Evolutionary conservation across 192 early-diverging fungal genomes (phyloP).

Genomic region (Allomyces javanicus): DNA sequence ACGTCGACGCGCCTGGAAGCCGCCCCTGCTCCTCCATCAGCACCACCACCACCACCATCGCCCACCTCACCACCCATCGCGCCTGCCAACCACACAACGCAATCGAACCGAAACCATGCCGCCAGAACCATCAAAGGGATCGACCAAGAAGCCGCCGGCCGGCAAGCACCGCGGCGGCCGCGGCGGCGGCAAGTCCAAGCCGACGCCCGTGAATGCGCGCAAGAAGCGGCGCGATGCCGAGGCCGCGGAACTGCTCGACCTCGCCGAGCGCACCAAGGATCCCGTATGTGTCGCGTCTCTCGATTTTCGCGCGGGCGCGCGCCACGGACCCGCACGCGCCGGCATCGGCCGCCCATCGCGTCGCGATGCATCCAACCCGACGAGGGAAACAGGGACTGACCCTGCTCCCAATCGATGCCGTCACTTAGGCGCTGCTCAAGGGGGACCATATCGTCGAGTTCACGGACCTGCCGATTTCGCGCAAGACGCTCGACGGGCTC

Average conservation of each 20-base stretch:
- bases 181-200: background rate
- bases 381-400: constrained; percentile 3
- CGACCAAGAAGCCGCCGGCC: no score
- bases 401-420: constrained; percentile 3
- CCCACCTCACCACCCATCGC: no score
- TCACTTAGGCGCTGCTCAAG: constrained; percentile 1
- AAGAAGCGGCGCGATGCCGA: constrained; percentile 22
- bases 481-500: constrained; percentile 47
- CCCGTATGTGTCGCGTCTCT: constrained; percentile 9
- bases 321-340: no score
- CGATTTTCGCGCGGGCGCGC: no score
- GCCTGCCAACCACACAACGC: no score
- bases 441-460: constrained; percentile 8
- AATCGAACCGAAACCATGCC: no score
- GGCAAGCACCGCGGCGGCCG: no score
- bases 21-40: no score
- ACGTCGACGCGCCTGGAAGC: no score
- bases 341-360: constrained; percentile 5
- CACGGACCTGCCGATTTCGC: constrained; percentile 25
- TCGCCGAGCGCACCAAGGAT: constrained; percentile 20
- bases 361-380: constrained; percentile 6
- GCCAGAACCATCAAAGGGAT: no score
- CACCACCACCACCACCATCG: no score
- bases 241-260: constrained; percentile 22
- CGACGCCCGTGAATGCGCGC: constrained; percentile 2